phyloP scores from a whole-genome alignment of 2,329 filamentous ascomycete species.

The Penicillium expansum region DNA sequence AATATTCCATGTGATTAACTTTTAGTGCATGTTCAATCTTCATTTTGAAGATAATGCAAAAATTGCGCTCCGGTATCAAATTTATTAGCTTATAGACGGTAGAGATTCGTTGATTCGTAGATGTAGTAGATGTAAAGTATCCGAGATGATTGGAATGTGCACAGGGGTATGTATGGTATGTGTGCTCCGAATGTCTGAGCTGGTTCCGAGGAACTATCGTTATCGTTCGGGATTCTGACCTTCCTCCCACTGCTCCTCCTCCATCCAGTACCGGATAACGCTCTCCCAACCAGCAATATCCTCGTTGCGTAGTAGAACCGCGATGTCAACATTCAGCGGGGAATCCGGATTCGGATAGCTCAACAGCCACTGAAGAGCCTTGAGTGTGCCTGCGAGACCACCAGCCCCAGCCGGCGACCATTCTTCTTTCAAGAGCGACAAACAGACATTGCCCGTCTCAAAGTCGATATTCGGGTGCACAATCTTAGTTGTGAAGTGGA shows the following conservation, averaged over 20 bases:
- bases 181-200: background rate
- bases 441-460: constrained; percentile 83
- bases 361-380: constrained; percentile 48
- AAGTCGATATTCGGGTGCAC: constrained; percentile 79
- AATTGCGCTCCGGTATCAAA: background rate
- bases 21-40: constrained; percentile 4
- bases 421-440: constrained; percentile 72
- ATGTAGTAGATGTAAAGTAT: background rate
- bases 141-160: constrained; percentile 5
- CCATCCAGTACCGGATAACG: constrained; percentile 48
- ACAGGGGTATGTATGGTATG: constrained; percentile 1
- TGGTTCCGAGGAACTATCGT: background rate
- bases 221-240: constrained; percentile 12
- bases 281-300: constrained; percentile 48
- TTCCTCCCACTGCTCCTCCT: constrained; percentile 47
- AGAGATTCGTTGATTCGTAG: background rate
- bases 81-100: background rate
- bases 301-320: constrained; percentile 45
- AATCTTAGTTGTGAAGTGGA: constrained; percentile 78
- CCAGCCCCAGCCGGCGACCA: constrained; percentile 71
- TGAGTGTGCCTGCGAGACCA: constrained; percentile 56
- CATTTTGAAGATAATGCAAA: constrained; percentile 5
- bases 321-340: constrained; percentile 50
- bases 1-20: constrained; percentile 12
- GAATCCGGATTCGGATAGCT: constrained; percentile 47